Base-by-base conservation (phyloP, 2,329 filamentous ascomycete genomes). In the Fusarium subtropicale region DNA sequence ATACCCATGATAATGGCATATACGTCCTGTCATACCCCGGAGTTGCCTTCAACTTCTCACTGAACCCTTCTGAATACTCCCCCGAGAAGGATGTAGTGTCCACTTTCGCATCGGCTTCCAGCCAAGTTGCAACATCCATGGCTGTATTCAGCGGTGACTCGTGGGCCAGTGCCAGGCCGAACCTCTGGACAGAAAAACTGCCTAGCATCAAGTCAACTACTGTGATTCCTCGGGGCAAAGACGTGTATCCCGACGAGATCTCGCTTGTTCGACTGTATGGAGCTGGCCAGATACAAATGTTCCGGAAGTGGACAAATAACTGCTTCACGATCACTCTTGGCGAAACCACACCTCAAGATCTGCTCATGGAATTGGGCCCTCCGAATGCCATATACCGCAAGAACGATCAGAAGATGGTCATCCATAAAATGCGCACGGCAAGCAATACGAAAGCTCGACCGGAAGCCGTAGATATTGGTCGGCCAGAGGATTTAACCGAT, bases 11-110 rank as follows among this genome's bases (percentile, higher is more conserved):
- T 13, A 83, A 84, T 18, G 94, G 94, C 18, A 91, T 89, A 24
- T 99, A 98, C 76, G 90, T 97, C 34, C 83, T 99, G 34, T 98
- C 95, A 3, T 99, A 97, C 80, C 94, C 95, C 1, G 96, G 96
- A 1, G 90, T 99, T 31, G 93, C 95, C 1, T 97, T 98, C 77
- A 94, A 92, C 38, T 99, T 99, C 71, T 90, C 93, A 1, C 83
- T 98, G 31, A 86, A 90, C 51, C 83, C 87, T 60, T 89, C 91
- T 1, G 88, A 90, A 24, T 97, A 93, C 84, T 92, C 92, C 5
- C 86, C 90, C 1, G 81, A 84, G 51, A 90, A 90, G 75, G 94
- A 98, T 76, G 94, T 97, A 66, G 94, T 97, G 31, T 91, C 93
- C 1, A 82, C 97, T 38, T 86, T 98, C 18, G 94, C 93, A 1